phyloP scores from a whole-genome alignment of 2,329 filamentous ascomycete species.

The Chaetomium strumarium region DNA sequence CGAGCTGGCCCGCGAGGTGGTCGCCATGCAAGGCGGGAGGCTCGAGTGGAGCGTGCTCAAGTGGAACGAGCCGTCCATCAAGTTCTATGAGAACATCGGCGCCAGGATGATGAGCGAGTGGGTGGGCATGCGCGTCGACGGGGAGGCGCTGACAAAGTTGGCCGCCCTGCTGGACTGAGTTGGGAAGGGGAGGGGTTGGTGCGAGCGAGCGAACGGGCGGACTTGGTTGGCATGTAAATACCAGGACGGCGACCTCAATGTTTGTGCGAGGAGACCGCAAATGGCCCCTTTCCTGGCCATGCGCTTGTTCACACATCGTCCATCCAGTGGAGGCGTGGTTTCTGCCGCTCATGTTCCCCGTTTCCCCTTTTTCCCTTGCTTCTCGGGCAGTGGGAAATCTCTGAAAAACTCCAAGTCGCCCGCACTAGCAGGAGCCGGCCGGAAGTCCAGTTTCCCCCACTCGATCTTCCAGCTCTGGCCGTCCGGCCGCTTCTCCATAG shows the following conservation, averaged over 20 bases:
- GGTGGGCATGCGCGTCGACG: conserved; percentile 70
- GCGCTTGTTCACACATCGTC: not conserved
- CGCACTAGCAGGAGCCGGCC: conserved; percentile 28
- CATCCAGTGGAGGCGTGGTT: not conserved
- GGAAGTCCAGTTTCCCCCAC: conserved; percentile 39
- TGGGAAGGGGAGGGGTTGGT: too few relatives aligned
- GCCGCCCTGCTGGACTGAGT: conserved; percentile 39
- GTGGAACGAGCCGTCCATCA: conserved; percentile 87
- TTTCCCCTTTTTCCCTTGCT: conserved; percentile 5
- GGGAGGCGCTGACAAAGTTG: conserved; percentile 56
- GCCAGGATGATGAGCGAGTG: conserved; percentile 63
- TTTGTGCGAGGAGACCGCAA: too few relatives aligned
- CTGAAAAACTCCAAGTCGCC: conserved; percentile 44
- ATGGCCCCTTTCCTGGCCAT: too few relatives aligned
- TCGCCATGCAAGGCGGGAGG: conserved; percentile 64
- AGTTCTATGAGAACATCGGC: conserved; percentile 73
- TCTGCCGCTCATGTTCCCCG: not conserved
- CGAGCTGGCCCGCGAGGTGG: conserved; percentile 71
- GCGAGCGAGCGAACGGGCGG: not conserved
- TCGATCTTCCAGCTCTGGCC: conserved; percentile 30
- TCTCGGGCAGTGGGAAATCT: conserved; percentile 34
- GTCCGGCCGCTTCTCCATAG: conserved; percentile 31
- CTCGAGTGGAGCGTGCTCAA: conserved; percentile 89
- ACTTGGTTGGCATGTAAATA: too few relatives aligned
- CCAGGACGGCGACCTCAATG: too few relatives aligned